phyloP scores from a whole-genome alignment of 2,329 filamentous ascomycete genomes.

The Capronia americana region DNA sequence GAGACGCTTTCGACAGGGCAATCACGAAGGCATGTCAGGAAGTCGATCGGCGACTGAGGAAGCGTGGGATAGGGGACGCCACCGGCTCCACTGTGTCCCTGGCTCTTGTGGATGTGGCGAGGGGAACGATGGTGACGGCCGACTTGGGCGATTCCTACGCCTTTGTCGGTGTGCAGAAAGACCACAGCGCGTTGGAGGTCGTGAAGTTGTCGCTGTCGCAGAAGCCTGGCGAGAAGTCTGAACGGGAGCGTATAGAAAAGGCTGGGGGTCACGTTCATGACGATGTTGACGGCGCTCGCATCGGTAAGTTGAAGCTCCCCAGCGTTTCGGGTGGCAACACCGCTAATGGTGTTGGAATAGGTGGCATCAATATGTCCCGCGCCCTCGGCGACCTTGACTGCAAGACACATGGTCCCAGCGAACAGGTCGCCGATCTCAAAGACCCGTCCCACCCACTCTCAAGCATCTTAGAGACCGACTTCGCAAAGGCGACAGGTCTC shows the following conservation, averaged over 20 bases:
- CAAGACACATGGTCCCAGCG: neutral
- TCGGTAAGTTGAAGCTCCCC: neutral
- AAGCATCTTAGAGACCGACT: neutral
- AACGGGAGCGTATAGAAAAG: neutral
- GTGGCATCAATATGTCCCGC: conserved; percentile 1
- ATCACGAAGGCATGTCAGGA: conserved; percentile 1
- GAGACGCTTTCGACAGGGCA: neutral
- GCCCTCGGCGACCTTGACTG: neutral
- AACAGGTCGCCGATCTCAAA: neutral
- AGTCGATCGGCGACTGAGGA: neutral
- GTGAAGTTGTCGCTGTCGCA: neutral
- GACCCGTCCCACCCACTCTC: neutral
- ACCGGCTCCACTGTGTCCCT: neutral
- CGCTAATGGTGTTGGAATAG: neutral
- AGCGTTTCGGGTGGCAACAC: neutral
- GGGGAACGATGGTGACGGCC: conserved; percentile 3
- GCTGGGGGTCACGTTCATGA: neutral
- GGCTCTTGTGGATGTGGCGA: neutral
- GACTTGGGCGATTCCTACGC: conserved; percentile 1
- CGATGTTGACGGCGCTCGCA: neutral
- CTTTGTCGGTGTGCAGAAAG: neutral
- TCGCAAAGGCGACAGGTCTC: neutral
- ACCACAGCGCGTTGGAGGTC: neutral
- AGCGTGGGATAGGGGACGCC: neutral
- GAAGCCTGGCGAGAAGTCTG: neutral